A percentile compares a stretch with the other conserved stretches of the same genome.
phyloP scores from a whole-genome alignment of 208 protist genomes.

The Trypanosoma scelopori region DNA sequence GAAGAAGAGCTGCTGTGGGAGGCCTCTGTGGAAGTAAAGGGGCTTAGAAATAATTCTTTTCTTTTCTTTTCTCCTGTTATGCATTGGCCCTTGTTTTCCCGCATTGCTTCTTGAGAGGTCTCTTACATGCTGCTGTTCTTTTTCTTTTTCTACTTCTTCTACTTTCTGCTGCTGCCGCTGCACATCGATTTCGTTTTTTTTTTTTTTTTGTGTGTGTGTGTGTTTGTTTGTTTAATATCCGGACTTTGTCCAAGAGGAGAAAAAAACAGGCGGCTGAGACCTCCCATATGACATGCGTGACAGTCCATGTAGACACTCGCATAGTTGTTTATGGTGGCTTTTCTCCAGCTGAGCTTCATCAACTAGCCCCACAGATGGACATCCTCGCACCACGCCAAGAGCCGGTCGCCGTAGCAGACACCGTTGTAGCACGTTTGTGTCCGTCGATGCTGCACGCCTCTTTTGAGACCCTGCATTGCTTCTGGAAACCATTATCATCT shows the following conservation, averaged over 20 bases:
- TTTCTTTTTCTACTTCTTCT: slow-evolving; percentile 8
- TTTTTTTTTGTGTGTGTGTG: too few relatives aligned
- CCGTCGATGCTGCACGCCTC: slow-evolving; percentile 15
- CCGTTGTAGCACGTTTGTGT: slow-evolving; percentile 4
- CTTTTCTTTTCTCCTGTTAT: slow-evolving; percentile 18
- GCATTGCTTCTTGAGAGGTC: neutral
- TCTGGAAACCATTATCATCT: slow-evolving; percentile 12
- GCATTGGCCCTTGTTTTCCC: neutral
- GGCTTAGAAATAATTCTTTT: slow-evolving; percentile 7
- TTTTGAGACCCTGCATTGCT: slow-evolving; percentile 23
- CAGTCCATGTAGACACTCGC: slow-evolving; percentile 10
- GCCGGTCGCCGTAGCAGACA: neutral
- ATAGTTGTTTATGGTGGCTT: slow-evolving; percentile 29
- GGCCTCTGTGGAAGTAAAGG: neutral
- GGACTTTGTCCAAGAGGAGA: too few relatives aligned
- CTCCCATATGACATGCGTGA: slow-evolving; percentile 19
- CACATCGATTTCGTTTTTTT: too few relatives aligned
- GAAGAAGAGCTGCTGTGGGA: too few relatives aligned
- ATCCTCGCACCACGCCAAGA: slow-evolving; percentile 10
- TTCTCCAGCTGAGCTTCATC: slow-evolving; percentile 21
- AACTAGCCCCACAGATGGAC: slow-evolving; percentile 8
- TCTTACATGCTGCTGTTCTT: neutral
- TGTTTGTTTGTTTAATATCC: too few relatives aligned
- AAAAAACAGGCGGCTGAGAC: too few relatives aligned
- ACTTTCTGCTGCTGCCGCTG: too few relatives aligned